Conservation (phyloP, 768 basidiomycete genomes). For the Tylopilus vinaceipallidus region DNA sequence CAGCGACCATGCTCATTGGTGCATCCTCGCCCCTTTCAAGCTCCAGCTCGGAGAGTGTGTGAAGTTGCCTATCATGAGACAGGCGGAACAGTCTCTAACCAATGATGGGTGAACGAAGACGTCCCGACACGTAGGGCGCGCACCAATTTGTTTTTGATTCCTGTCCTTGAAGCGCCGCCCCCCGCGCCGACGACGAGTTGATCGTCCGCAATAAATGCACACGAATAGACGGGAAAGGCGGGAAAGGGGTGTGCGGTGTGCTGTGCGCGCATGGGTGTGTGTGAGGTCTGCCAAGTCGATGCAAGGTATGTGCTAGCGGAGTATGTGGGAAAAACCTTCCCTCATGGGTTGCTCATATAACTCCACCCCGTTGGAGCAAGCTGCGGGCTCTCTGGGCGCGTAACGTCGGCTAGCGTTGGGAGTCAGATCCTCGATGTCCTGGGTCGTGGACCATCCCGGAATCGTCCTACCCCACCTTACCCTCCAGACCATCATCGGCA, state of each 20-base stretch:
- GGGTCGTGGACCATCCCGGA: slow-evolving; percentile 17
- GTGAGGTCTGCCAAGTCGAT: no score
- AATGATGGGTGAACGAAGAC: slow-evolving; percentile 6
- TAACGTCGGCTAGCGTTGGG: neutral
- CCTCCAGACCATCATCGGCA: slow-evolving; percentile 65
- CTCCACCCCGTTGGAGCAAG: neutral
- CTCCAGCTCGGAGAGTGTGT: slow-evolving; percentile 65
- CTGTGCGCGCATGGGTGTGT: slow-evolving; percentile 62
- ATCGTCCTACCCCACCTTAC: slow-evolving; percentile 56
- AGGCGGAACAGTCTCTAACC: slow-evolving; percentile 68
- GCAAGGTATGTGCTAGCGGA: neutral
- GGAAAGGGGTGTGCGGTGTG: slow-evolving; percentile 78
- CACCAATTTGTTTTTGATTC: slow-evolving; percentile 94
- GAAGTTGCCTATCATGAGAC: slow-evolving; percentile 48
- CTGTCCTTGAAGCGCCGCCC: slow-evolving; percentile 79
- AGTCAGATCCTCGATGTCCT: slow-evolving; percentile 10
- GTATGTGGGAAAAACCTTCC: slow-evolving; percentile 24
- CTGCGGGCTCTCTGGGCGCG: neutral
- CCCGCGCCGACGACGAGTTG: slow-evolving; percentile 86
- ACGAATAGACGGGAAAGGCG: slow-evolving; percentile 86
- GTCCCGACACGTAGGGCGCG: neutral
- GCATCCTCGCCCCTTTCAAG: slow-evolving; percentile 84
- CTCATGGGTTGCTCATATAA: neutral
- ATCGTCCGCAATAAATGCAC: slow-evolving; percentile 71
- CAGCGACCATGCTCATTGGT: slow-evolving; percentile 91